These are phyloP conservation scores for Pulveroboletus frians DNA, from an alignment of 768 basidiomycete genomes.

Conservation along the genomic window DNA sequence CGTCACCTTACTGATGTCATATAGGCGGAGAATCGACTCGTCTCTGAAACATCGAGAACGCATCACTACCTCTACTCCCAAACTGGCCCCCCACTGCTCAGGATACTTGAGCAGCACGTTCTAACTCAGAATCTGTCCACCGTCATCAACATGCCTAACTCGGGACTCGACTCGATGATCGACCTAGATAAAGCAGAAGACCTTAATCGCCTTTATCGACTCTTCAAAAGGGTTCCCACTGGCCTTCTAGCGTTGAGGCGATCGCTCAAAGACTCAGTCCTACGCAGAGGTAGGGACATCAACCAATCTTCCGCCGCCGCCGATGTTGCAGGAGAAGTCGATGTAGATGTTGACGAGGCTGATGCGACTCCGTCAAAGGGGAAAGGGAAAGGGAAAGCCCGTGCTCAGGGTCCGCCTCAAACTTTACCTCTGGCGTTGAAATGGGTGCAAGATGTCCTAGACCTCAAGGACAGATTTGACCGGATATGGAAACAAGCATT, in stretches of 20 bases:
- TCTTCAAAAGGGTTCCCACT: conserved; percentile 61
- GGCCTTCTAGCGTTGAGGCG: conserved; percentile 63
- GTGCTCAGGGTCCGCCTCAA: conserved; percentile 35
- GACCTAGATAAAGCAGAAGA: conserved; percentile 74
- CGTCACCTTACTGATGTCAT: conserved; percentile 11
- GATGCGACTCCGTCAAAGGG: conserved; percentile 36
- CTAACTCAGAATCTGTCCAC: conserved; percentile 71
- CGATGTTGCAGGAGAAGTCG: conserved; percentile 34
- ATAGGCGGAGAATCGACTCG: conserved; percentile 76
- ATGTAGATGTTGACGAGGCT: conserved; percentile 33
- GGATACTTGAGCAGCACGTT: conserved; percentile 73
- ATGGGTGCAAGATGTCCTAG: conserved; percentile 92
- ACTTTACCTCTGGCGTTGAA: conserved; percentile 62
- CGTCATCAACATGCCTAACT: conserved; percentile 73
- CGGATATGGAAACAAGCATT: conserved; percentile 67
- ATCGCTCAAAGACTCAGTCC: conserved; percentile 67
- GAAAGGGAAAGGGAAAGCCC: conserved; percentile 55
- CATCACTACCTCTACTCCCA: conserved; percentile 80
- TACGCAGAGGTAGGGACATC: conserved; percentile 70
- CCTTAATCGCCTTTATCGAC: conserved; percentile 69
- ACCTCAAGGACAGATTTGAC: conserved; percentile 91
- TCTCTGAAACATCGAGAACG: conserved; percentile 77
- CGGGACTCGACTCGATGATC: conserved; percentile 85
- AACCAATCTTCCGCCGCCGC: conserved; percentile 55
- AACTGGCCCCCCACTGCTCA: conserved; percentile 62